These are phyloP conservation scores for Ramalina intermedia DNA, from an alignment of 495 filamentous ascomycete genomes.

Conservation along the genomic window DNA sequence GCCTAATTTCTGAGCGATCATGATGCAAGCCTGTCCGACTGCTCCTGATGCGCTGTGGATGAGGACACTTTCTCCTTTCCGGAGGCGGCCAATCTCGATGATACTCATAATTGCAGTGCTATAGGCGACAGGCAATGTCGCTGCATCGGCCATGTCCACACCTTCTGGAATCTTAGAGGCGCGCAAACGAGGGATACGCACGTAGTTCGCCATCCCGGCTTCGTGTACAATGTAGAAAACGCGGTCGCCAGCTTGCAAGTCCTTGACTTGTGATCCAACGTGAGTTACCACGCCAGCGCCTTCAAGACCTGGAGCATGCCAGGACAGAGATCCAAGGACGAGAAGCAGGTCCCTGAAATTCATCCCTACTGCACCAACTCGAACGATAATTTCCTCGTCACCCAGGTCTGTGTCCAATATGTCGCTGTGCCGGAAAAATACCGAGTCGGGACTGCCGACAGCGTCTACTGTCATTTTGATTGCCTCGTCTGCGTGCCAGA, in stretches of 20 bases:
- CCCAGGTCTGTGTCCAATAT: background rate
- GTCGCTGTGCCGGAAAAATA: background rate
- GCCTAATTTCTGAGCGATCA: slow-evolving; percentile 39
- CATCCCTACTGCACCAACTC: slow-evolving; percentile 19
- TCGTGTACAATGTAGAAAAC: slow-evolving; percentile 18
- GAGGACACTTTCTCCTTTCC: slow-evolving; percentile 38
- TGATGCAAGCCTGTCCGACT: slow-evolving; percentile 47
- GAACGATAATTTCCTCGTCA: slow-evolving; percentile 1
- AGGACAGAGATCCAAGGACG: slow-evolving; percentile 22
- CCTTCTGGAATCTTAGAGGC: no score
- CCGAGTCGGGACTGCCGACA: background rate
- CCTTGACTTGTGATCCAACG: background rate
- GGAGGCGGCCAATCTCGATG: slow-evolving; percentile 4
- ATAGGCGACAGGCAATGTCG: no score
- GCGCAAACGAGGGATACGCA: background rate
- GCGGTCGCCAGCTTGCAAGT: slow-evolving; percentile 33
- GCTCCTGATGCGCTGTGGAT: slow-evolving; percentile 44
- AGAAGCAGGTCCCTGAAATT: slow-evolving; percentile 27
- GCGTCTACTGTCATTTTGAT: background rate
- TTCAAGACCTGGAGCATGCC: slow-evolving; percentile 19
- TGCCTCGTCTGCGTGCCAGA: background rate
- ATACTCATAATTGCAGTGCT: slow-evolving; percentile 3
- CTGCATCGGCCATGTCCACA: no score
- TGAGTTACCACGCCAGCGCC: slow-evolving; percentile 20
- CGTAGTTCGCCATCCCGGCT: background rate